These are phyloP conservation scores for Plectosphaerella sp. DNA, from an alignment of 2,329 filamentous ascomycete species.

Conservation along the genomic window DNA sequence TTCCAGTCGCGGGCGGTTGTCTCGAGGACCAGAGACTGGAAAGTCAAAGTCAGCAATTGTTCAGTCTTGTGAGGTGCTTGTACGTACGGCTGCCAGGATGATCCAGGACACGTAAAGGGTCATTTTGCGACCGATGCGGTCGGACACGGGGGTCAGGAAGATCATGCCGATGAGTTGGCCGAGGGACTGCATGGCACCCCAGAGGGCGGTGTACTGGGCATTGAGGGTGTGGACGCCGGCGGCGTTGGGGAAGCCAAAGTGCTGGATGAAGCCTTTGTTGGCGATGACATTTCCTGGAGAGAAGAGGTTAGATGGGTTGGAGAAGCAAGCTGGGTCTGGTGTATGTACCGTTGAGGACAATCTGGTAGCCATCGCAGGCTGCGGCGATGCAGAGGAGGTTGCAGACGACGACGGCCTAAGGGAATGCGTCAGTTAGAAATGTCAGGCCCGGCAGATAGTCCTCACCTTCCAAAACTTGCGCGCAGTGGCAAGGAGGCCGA, in stretches of 20 bases:
- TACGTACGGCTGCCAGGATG: constrained; percentile 15
- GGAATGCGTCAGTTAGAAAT: too few species aligned
- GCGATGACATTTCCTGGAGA: constrained; percentile 30
- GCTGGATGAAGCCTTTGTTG: constrained; percentile 30
- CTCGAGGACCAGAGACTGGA: constrained; percentile 29
- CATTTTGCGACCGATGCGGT: constrained; percentile 22
- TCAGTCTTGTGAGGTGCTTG: neutral
- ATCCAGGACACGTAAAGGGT: constrained; percentile 24
- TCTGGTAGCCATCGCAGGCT: constrained; percentile 20
- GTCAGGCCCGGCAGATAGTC: neutral
- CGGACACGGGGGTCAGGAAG: constrained; percentile 17
- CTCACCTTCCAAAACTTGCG: neutral
- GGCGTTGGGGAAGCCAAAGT: constrained; percentile 21
- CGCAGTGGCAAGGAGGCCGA: neutral
- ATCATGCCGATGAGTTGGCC: constrained; percentile 34
- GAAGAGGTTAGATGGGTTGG: constrained; percentile 7
- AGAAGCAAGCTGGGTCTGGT: neutral
- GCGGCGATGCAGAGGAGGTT: constrained; percentile 19
- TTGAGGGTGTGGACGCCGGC: constrained; percentile 22
- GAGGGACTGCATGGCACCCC: constrained; percentile 32
- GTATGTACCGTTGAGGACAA: constrained; percentile 8
- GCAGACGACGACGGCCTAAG: constrained; percentile 7
- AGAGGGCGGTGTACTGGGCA: constrained; percentile 27
- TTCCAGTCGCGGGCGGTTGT: constrained; percentile 28
- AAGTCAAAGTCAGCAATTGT: neutral